These are phyloP conservation scores for Dacryopinax primogenitus DNA, from an alignment of 768 basidiomycete genomes.

Conservation along the genomic window DNA sequence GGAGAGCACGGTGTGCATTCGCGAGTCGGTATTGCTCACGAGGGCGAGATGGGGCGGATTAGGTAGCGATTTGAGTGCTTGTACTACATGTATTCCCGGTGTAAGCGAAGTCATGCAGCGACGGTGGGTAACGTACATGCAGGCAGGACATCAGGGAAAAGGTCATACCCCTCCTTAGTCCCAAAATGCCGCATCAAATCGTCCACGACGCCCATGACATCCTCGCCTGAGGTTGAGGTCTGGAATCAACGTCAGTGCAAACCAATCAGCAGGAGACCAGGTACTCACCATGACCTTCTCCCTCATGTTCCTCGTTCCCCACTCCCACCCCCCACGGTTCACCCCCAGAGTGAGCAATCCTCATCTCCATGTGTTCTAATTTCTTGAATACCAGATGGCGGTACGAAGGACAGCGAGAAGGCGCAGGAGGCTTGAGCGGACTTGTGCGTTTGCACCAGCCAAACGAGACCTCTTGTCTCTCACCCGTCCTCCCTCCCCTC, in stretches of 20 bases:
- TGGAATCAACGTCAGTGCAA: not conserved
- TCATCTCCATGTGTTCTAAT: not conserved
- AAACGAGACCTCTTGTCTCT: no score
- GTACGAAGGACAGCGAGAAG: no score
- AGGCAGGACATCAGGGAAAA: conserved; percentile 1
- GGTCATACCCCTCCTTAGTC: not conserved
- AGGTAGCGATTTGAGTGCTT: not conserved
- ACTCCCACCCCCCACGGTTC: no score
- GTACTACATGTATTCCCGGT: not conserved
- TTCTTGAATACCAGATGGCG: conserved; percentile 1
- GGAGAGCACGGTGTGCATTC: not conserved
- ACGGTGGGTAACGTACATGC: not conserved
- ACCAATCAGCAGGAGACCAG: not conserved
- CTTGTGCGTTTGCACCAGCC: no score
- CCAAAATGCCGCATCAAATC: not conserved
- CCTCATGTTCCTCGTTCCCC: not conserved
- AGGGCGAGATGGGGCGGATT: not conserved
- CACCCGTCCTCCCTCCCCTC: no score
- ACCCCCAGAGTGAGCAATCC: no score
- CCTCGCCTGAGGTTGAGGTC: not conserved
- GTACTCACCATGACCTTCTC: not conserved
- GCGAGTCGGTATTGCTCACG: conserved; percentile 6
- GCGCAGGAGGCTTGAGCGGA: no score
- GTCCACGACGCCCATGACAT: not conserved
- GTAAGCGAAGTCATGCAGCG: not conserved